Evolutionary conservation across 495 filamentous ascomycete species (phyloP).

Genomic region (Alectoria sarmentosa): DNA sequence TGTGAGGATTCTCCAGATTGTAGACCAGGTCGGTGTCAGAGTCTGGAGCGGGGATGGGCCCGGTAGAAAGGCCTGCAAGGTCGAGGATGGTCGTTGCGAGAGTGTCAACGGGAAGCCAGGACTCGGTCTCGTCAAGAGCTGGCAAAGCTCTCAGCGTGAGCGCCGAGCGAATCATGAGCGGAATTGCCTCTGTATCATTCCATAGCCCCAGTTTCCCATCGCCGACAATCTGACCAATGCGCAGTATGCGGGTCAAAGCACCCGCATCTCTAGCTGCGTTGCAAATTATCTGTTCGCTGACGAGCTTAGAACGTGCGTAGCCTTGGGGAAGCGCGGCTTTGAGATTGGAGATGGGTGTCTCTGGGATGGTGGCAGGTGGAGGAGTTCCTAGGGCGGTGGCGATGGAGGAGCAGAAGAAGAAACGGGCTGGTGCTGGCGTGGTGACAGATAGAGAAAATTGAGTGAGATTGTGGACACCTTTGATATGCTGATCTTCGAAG

Average conservation of each 20-base stretch:
- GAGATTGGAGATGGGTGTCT: constrained; percentile 37
- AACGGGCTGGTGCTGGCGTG: constrained; percentile 34
- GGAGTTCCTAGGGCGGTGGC: constrained; percentile 27
- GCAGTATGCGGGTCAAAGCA: constrained; percentile 41
- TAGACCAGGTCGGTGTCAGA: constrained; percentile 35
- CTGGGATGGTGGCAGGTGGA: constrained; percentile 32
- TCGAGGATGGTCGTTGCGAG: constrained; percentile 44
- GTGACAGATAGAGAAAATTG: constrained; percentile 44
- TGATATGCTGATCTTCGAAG: constrained; percentile 33
- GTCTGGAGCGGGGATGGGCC: neutral
- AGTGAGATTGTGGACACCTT: constrained; percentile 46
- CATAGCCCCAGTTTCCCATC: constrained; percentile 46
- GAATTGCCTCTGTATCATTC: constrained; percentile 53
- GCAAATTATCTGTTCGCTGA: constrained; percentile 46
- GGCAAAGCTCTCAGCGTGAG: constrained; percentile 44
- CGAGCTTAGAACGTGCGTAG: constrained; percentile 52
- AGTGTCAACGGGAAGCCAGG: constrained; percentile 53
- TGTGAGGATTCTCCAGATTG: constrained; percentile 45
- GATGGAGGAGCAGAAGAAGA: constrained; percentile 51
- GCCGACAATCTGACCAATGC: constrained; percentile 54
- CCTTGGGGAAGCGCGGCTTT: constrained; percentile 41
- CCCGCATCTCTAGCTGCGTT: constrained; percentile 33
- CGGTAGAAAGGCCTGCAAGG: constrained; percentile 33
- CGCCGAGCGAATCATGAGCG: constrained; percentile 49
- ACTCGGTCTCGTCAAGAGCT: constrained; percentile 37